Base-by-base conservation (phyloP, 139 green algal species). In the Ettlia oleoabundans region DNA sequence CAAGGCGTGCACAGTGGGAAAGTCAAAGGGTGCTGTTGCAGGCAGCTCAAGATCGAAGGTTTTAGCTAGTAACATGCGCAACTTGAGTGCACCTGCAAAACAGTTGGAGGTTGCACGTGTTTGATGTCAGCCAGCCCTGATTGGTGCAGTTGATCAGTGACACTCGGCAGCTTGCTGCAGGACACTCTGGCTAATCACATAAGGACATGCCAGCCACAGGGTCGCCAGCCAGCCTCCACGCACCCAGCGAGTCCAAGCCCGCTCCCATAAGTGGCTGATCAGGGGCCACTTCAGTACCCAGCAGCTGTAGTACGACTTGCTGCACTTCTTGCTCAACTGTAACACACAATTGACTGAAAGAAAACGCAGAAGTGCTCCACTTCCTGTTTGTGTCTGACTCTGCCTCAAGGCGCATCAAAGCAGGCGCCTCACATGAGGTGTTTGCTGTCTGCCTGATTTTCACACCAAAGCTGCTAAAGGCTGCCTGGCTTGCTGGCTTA, bases 241-340 rank as follows among this genome's bases (percentile, higher is more conserved):
- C 37, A 73, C 37, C 65, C 8, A 73, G 24, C 18, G 65, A 73
- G 65, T 73, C 65, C 9, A 73, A 35, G 10, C 65, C 65, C 18
- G 37, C 65, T 2, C 52, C 65, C 65, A 73, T 73, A 22, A 73
- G 65, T 1, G 65, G 65, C 37, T 47, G 21, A 53, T 73, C 65
- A 53, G 37, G 37, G 9, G 35, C 35, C 15, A 73, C 37, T 6
- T 73, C 37, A 2, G 21, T 52, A 51, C 35, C 35, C 15, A 73
- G 19, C 21, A 73, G 4, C 1, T 7, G 13, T 19, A 32, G 28
- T 30, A 52, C 65, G 2, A 52, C 15, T 1, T 53, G 37, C 5
- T 35, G 18, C 4, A 52, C 30, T 41, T 41, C 10, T 30, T 24
- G 24, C 9, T 43, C 24, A n/a, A 67, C 24, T 19, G 5, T 32